phyloP scores from a whole-genome alignment of 163 green algal genomes.

The Scenedesmus sp. region DNA sequence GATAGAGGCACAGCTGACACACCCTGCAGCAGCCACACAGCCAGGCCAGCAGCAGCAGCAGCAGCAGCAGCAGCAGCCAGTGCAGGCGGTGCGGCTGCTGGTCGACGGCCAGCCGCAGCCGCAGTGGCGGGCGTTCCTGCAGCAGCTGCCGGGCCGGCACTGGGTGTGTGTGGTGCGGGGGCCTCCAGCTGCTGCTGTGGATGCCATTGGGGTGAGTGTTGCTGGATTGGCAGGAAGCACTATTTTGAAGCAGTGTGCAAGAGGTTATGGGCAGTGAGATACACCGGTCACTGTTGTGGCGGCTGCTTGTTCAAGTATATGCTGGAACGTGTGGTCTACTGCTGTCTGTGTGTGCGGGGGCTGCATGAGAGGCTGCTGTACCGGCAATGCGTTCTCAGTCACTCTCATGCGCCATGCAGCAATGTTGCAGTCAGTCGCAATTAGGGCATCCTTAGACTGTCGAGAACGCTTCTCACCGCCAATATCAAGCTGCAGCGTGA shows the following conservation, averaged over 20 bases:
- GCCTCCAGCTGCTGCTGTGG: slow-evolving; percentile 65
- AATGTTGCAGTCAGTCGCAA: not conserved
- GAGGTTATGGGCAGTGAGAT: not conserved
- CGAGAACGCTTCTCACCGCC: too few relatives aligned
- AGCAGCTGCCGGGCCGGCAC: slow-evolving; percentile 67
- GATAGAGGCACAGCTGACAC: slow-evolving; percentile 18
- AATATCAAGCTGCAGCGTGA: not conserved
- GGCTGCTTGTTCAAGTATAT: not conserved
- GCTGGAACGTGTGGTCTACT: not conserved
- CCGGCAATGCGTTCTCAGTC: not conserved
- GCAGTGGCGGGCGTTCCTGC: slow-evolving; percentile 72
- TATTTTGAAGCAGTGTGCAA: too few relatives aligned
- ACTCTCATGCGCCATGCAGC: not conserved
- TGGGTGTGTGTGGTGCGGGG: slow-evolving; percentile 73
- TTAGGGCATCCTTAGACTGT: too few relatives aligned
- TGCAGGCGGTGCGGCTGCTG: slow-evolving; percentile 3
- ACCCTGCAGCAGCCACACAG: not conserved
- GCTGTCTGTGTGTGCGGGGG: not conserved
- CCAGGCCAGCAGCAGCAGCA: slow-evolving; percentile 7
- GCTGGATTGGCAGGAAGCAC: too few relatives aligned
- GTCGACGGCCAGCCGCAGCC: slow-evolving; percentile 19
- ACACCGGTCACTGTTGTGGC: too few relatives aligned
- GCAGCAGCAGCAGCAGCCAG: slow-evolving; percentile 17
- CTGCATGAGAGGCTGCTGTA: not conserved
- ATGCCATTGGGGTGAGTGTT: slow-evolving; percentile 67